These are phyloP conservation scores for Globisporangium cederbergense DNA, from an alignment of 352 stramenopile genomes.

Conservation along the genomic window DNA sequence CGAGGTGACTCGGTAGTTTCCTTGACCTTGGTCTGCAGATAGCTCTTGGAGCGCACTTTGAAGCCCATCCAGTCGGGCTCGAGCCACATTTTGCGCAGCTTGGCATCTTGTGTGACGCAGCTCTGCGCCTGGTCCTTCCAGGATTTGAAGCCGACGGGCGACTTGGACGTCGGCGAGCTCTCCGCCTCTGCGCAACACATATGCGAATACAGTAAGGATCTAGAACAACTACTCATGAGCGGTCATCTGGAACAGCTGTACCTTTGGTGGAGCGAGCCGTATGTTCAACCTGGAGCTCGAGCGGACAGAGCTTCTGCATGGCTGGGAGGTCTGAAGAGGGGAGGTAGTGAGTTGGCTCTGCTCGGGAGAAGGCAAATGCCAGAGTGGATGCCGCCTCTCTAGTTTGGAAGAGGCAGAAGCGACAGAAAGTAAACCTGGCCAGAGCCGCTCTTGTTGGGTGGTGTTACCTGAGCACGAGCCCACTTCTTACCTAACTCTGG, in stretches of 20 bases:
- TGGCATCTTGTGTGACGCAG: slow-evolving; percentile 38
- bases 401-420: background rate
- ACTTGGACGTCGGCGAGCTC: slow-evolving; percentile 20
- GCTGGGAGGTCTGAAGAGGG: too few relatives aligned
- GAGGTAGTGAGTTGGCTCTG: background rate
- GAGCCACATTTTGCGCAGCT: slow-evolving; percentile 67
- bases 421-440: background rate
- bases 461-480: background rate
- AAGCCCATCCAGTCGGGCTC: slow-evolving; percentile 60
- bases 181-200: slow-evolving; percentile 4
- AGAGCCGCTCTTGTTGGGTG: background rate
- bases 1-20: slow-evolving; percentile 49
- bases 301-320: slow-evolving; percentile 16
- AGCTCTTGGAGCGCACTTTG: slow-evolving; percentile 71
- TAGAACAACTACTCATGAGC: background rate
- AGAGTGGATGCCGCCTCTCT: background rate
- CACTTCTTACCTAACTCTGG: too few relatives aligned
- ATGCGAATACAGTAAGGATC: background rate
- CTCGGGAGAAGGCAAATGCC: background rate
- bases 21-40: slow-evolving; percentile 66
- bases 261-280: slow-evolving; percentile 10
- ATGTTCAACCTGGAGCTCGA: slow-evolving; percentile 16
- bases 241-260: background rate
- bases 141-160: slow-evolving; percentile 33
- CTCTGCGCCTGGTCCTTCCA: slow-evolving; percentile 43